Evolutionary conservation across 345 rosid species (phyloP), one percentile per base, ranked within the genome.

Genomic region (Salix dunnii): DNA sequence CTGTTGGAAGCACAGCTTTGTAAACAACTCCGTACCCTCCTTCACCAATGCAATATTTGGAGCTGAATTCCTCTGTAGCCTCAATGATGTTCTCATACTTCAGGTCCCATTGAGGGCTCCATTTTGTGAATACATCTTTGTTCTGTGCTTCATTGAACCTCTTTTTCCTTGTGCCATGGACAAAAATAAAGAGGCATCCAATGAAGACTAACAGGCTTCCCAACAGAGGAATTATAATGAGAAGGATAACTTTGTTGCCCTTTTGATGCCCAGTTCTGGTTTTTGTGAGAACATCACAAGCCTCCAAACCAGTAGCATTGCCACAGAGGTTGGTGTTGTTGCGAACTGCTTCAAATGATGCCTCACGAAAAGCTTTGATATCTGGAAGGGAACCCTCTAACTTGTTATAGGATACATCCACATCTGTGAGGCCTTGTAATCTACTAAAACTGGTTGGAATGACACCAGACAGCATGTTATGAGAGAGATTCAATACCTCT

Each of bases 321-420:
- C 84, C 81, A 30, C 81, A 77, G 9, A 77, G 36, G 18, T 43
- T 58, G 9, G 10, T 55, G 12, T 80, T 80, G 66, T 61, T 68
- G 20, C 60, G 46, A 30, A 72, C n/a, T 3, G 53, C 60, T 33
- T 76, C 43, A 14, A 80, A 72, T 16, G 83, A 28, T 31, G 74
- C 83, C 16, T 68, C 65, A 7, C 2, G 77, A 69, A 81, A 76
- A 40, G 84, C 71, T 72, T 4, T 48, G 13, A 33, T 25, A 4
- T 60, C 70, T 5, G 79, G 83, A 66, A 80, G 31, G 0, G 55
- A 74, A 1, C 77, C 80, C 43, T 71, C 49, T n/a, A 80, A 18
- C 25, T 70, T 35, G 30, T 80, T 75, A 60, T 63, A 51, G 42
- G 83, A 80, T 21, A 76, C 30, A 60, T 80, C 67, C 70, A 80